Base-by-base conservation (phyloP, 208 protist genomes). In the Lotmaria passim region DNA sequence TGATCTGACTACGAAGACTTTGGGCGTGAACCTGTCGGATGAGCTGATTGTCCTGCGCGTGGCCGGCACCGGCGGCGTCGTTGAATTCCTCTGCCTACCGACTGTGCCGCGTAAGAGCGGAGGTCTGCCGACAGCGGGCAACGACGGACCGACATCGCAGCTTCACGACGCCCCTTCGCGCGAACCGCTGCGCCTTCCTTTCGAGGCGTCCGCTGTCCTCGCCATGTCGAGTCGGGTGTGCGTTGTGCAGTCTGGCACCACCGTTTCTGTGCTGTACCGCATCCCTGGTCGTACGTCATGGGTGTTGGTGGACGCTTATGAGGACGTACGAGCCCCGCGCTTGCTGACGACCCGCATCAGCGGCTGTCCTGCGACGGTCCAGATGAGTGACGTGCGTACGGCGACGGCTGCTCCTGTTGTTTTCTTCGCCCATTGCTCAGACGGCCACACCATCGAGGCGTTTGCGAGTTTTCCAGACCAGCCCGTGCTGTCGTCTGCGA, bases 381-480 rank as follows among this genome's bases (percentile, higher is more conserved):
- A n/a, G n/a, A n/a, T n/a, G n/a, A n/a, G n/a, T n/a, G n/a, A n/a
- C n/a, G n/a, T n/a, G n/a, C n/a, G n/a, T n/a, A n/a, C n/a, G n/a
- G 23, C 6, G 14, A 28, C 19, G 21, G 36, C 38, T 14, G 36
- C 50, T 2, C 48, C n/a, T 21, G 19, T 23, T 4, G 70, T 69
- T 0, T 86, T 58, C 74, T 28, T 90, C 19, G 75, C 80, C 31
- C 88, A 94, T 62, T 94, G 85, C 74, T 91, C 88, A 0, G 80
- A 94, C 52, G 86, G 86, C 3, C 21, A 57, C 51, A 62, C 66
- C 2, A 47, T 79, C 21, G 52, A 68, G 44, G 30, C 10, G 1
- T 65, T 24, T 17, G n/a, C 30, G 19, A 30, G 19, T 19, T 46
- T 63, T 51, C 55, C 30, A 8, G 52, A 58, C 21, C 38, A 24